Percentiles rank a stretch among this genome's conserved stretches.
Conservation (phyloP, 2,329 filamentous ascomycete genomes). For the Rhynchosporium graminicola region DNA sequence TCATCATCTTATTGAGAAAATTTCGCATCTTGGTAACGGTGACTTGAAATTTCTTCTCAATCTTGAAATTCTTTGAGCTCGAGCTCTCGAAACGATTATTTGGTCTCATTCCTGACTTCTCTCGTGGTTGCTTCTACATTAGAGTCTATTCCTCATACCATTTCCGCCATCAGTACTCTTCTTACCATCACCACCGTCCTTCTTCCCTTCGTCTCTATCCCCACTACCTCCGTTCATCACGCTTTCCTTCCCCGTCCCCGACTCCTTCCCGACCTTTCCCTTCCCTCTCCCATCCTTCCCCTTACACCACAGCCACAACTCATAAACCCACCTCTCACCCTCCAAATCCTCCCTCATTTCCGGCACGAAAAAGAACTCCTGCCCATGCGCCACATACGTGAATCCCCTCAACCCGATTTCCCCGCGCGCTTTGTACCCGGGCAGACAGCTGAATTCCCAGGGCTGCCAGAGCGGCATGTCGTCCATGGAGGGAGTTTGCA, state of each 20-base stretch:
- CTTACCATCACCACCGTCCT: not conserved
- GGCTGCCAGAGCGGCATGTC: conserved; percentile 7
- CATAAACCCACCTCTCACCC: conserved; percentile 24
- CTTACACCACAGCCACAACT: conserved; percentile 25
- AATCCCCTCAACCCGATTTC: conserved; percentile 26
- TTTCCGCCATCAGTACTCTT: not conserved
- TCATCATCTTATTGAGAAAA: no score
- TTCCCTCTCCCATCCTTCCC: conserved; percentile 17
- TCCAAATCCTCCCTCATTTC: conserved; percentile 26
- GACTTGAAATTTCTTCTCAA: not conserved
- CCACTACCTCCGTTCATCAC: not conserved
- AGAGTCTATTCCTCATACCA: not conserved
- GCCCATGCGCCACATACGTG: conserved; percentile 24
- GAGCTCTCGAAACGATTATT: no score
- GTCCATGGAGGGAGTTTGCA: conserved; percentile 13
- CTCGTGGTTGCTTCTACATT: not conserved
- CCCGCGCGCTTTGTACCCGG: conserved; percentile 21
- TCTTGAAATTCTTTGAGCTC: not conserved
- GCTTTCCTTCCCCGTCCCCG: not conserved
- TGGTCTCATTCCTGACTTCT: no score
- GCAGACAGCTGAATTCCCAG: conserved; percentile 17
- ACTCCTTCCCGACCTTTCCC: conserved; percentile 8
- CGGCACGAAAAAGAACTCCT: conserved; percentile 22
- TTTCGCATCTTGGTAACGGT: not conserved
- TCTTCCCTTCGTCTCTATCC: not conserved